Evolutionary conservation across 73 alveolate species (phyloP), one percentile per base, ranked within the genome.

Genomic region (Symbiodinium pilosum): DNA sequence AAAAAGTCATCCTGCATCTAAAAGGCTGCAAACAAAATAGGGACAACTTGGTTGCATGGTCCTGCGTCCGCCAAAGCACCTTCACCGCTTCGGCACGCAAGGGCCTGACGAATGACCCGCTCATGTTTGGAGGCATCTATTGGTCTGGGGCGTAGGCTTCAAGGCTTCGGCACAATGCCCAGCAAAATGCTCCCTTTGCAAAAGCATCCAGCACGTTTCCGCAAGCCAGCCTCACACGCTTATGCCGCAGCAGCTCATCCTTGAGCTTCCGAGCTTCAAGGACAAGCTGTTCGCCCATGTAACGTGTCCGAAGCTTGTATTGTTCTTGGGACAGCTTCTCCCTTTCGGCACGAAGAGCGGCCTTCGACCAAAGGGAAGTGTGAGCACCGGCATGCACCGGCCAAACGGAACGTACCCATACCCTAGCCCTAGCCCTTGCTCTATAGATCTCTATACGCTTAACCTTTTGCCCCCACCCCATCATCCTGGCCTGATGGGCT

Each of bases 41-140:
- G n/a, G n/a, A n/a, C n/a, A n/a, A n/a, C n/a, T n/a, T 47, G 59
- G 59, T 9, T 47, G 59, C 59, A 47, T n/a, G 28, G 54, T 87
- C 96, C 96, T 91, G 88, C 3, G 96, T 91, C 87, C 96, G 77
- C 96, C 96, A 91, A 24, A 91, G 96, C 14, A 91, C 96, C 51
- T 91, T 52, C 81, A 56, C 77, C 30, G 96, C 96, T 28, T 91
- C 87, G 34, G 14, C 77, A 40, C 96, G 87, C 96, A 91, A 40
- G 1, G 96, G 96, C 96, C 96, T 91, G 51, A 24, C 41, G 41
- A n/a, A n/a, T n/a, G n/a, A n/a, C n/a, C n/a, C n/a, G n/a, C n/a
- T n/a, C n/a, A n/a, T n/a, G n/a, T n/a, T n/a, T n/a, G n/a, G n/a
- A n/a, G n/a, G n/a, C n/a, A n/a, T n/a, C n/a, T n/a, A n/a, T n/a